Evolutionary conservation across 768 basidiomycete genomes (phyloP).

Genomic region (Infundibulicybe gibba): DNA sequence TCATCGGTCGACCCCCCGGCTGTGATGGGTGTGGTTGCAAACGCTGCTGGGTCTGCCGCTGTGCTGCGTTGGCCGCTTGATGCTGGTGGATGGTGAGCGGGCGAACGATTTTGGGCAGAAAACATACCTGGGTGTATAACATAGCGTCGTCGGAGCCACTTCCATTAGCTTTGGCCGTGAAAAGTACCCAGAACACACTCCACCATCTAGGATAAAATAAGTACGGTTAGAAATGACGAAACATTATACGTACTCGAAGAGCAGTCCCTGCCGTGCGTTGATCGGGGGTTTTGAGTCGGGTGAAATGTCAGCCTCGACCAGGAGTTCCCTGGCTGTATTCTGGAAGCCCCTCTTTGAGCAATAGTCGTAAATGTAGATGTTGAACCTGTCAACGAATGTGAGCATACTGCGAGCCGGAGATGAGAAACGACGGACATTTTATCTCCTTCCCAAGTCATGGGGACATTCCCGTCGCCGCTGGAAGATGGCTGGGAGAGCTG

Average conservation of each 20-base stretch:
- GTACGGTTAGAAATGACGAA: constrained; percentile 9
- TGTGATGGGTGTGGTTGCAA: constrained; percentile 18
- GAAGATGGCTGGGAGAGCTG: constrained; percentile 19
- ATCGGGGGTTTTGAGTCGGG: constrained; percentile 69
- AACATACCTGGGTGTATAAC: constrained; percentile 64
- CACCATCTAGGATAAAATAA: constrained; percentile 59
- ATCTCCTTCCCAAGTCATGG: constrained; percentile 85
- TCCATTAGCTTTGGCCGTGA: constrained; percentile 74
- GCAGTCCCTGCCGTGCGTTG: constrained; percentile 76
- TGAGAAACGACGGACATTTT: constrained; percentile 56
- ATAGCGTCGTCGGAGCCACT: constrained; percentile 67
- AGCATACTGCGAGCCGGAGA: constrained; percentile 6
- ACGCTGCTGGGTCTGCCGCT: constrained; percentile 25
- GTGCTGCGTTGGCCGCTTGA: constrained; percentile 21
- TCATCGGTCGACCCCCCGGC: constrained; percentile 1
- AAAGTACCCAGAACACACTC: constrained; percentile 87
- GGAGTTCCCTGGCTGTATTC: constrained; percentile 68
- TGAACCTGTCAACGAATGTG: constrained; percentile 54
- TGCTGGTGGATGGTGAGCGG: constrained; percentile 15
- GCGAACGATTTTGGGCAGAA: constrained; percentile 10
- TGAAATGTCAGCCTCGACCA: constrained; percentile 63
- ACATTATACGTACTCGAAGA: constrained; percentile 65
- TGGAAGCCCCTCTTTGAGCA: constrained; percentile 75
- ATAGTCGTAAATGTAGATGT: constrained; percentile 87
- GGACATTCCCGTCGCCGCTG: constrained; percentile 15